Conservation (phyloP, 2,329 filamentous ascomycete species). For the Lecanicillium sp. region DNA sequence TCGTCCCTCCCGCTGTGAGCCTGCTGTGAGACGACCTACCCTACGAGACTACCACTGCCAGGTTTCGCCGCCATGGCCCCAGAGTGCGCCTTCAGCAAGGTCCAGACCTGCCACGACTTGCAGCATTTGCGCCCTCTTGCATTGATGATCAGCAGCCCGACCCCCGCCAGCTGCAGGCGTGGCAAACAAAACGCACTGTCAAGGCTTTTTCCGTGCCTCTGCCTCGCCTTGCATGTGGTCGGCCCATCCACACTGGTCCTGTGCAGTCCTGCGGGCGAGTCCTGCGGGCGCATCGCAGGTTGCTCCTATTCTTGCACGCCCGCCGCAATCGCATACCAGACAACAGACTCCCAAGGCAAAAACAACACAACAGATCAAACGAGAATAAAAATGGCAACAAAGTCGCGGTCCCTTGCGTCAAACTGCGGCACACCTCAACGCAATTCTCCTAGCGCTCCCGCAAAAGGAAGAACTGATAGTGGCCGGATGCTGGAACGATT, state of each 20-base stretch:
- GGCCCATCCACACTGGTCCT: no score
- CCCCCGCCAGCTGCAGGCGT: neutral
- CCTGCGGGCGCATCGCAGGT: no score
- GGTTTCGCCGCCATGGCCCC: neutral
- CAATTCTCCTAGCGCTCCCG: neutral
- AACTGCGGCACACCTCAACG: neutral
- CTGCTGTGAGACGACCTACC: no score
- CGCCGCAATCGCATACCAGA: neutral
- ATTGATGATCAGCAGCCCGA: constrained; percentile 7
- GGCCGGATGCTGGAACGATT: neutral
- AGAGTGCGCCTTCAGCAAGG: neutral
- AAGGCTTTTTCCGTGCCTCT: no score
- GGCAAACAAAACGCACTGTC: neutral
- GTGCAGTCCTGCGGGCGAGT: neutral
- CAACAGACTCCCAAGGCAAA: neutral
- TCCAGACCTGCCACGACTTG: constrained; percentile 9
- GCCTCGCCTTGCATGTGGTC: no score
- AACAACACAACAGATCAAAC: neutral
- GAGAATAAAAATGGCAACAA: neutral
- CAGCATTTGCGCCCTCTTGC: no score
- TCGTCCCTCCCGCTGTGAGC: neutral
- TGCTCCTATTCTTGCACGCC: neutral
- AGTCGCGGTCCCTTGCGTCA: neutral
- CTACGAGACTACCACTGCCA: no score
- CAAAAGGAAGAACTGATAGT: neutral